phyloP scores from a whole-genome alignment of 1,284 basidiomycete species.

The Meripilus lineatus region DNA sequence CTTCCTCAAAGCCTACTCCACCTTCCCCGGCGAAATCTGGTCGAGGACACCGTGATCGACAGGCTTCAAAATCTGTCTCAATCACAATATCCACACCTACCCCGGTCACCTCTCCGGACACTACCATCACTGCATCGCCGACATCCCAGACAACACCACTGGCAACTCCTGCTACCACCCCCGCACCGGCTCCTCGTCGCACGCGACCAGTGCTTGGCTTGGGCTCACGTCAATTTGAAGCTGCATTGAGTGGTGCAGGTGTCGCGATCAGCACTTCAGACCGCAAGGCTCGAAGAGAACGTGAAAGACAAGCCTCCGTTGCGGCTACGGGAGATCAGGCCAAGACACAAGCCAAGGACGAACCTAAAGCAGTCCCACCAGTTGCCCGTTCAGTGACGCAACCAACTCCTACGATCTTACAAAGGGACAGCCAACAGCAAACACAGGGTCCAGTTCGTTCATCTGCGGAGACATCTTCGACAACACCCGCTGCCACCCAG shows the following conservation, averaged over 20 bases:
- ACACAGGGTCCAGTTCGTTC: slow-evolving; percentile 16
- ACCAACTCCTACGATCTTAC: slow-evolving; percentile 26
- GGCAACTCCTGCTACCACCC: slow-evolving; percentile 13
- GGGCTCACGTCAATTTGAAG: slow-evolving; percentile 61
- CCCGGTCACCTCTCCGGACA: slow-evolving; percentile 12
- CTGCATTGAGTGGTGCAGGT: slow-evolving; percentile 54
- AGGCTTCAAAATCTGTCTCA: slow-evolving; percentile 2
- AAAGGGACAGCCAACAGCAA: slow-evolving; percentile 21
- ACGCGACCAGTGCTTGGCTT: slow-evolving; percentile 52
- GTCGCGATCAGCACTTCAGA: slow-evolving; percentile 24
- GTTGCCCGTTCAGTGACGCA: too few species aligned
- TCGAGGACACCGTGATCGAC: slow-evolving; percentile 6
- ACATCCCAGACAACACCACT: slow-evolving; percentile 11
- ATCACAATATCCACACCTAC: slow-evolving; percentile 10
- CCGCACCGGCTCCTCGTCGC: slow-evolving; percentile 31
- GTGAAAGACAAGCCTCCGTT: slow-evolving; percentile 14
- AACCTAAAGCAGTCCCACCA: slow-evolving; percentile 7
- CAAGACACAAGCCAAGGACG: slow-evolving; percentile 14
- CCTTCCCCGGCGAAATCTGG: slow-evolving; percentile 15
- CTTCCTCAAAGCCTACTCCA: neutral
- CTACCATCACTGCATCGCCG: slow-evolving; percentile 17
- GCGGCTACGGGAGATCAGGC: neutral
- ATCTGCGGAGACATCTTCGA: neutral
- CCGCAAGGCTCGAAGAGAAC: slow-evolving; percentile 24
- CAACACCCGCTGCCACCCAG: neutral